Evolutionary conservation across 192 early-diverging fungal species (phyloP), one percentile per base, ranked within the genome.

Genomic region (Chytriomyces confervae): DNA sequence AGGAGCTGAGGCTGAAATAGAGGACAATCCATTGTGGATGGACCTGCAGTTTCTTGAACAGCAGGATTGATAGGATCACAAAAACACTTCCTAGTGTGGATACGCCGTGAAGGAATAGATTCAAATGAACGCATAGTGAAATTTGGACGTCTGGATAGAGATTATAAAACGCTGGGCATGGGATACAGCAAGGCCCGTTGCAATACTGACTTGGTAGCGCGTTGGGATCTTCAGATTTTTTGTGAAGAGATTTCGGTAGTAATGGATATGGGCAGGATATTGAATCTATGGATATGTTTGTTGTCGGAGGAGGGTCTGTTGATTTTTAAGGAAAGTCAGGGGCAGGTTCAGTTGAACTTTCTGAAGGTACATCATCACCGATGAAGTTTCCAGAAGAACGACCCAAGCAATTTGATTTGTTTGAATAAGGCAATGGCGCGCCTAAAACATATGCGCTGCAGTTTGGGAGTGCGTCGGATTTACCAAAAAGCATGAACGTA

Each of bases 401-500:
- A 13, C 62, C 62, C 11, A 64, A 5, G 29, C 62, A 64, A 29
- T 18, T 24, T 18, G 62, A 13, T 24, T 18, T 23, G 11, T 11
- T 64, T 11, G 62, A 64, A 64, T 64, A 64, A 18, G 62, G 62
- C 20, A 64, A 18, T 13, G 62, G 62, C n/a, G 29, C 3, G 11
- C 11, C 27, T 18, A 29, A 6, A 27, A 64, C n/a, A 18, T 23
- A 16, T 29, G 20, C 62, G 29, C 29, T 29, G 29, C 62, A 64
- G 62, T 64, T 64, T 64, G 62, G 62, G 11, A 64, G 27, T 23
- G 16, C 13, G 3, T 18, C 27, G 6, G 29, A 18, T 64, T 29
- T 18, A 64, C 62, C 62, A 18, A 64, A 64, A 1, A 64, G 18
- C 29, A 11, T 27, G 62, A 64, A 64, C 62, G 29, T 5, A 6